phyloP scores from a whole-genome alignment of 495 filamentous ascomycete genomes.

The Usnea hakonensis region DNA sequence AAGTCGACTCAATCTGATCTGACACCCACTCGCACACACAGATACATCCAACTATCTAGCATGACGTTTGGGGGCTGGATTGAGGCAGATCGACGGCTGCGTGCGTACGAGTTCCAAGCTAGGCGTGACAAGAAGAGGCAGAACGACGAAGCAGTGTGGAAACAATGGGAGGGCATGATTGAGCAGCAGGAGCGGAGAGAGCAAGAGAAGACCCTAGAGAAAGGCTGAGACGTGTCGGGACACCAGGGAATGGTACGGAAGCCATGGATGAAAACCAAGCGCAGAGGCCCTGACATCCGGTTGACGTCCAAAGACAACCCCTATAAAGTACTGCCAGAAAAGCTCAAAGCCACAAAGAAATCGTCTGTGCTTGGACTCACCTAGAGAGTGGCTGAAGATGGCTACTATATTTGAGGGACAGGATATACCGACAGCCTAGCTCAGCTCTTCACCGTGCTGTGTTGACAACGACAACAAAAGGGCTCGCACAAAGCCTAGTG shows the following conservation, averaged over 20 bases:
- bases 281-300: not conserved
- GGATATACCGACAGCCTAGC: not conserved
- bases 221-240: not conserved
- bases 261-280: not conserved
- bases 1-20: not conserved
- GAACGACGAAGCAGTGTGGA: slow-evolving; percentile 56
- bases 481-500: too few relatives aligned
- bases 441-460: not conserved
- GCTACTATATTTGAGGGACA: not conserved
- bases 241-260: not conserved
- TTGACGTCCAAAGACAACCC: not conserved
- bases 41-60: slow-evolving; percentile 76
- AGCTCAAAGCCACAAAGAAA: not conserved
- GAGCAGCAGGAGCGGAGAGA: slow-evolving; percentile 22
- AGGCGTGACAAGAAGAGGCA: slow-evolving; percentile 48
- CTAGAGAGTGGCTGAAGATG: not conserved
- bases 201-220: slow-evolving; percentile 20
- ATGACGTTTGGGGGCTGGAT: slow-evolving; percentile 83
- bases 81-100: slow-evolving; percentile 69
- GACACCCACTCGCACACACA: slow-evolving; percentile 23
- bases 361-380: not conserved
- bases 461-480: too few relatives aligned
- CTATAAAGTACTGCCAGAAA: not conserved
- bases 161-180: slow-evolving; percentile 33
- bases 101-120: slow-evolving; percentile 52